Percentiles rank a stretch among this genome's conserved stretches.
These are phyloP conservation scores for Penicillium subrubescens DNA, from an alignment of 495 filamentous ascomycete species.

Conservation along the genomic window DNA sequence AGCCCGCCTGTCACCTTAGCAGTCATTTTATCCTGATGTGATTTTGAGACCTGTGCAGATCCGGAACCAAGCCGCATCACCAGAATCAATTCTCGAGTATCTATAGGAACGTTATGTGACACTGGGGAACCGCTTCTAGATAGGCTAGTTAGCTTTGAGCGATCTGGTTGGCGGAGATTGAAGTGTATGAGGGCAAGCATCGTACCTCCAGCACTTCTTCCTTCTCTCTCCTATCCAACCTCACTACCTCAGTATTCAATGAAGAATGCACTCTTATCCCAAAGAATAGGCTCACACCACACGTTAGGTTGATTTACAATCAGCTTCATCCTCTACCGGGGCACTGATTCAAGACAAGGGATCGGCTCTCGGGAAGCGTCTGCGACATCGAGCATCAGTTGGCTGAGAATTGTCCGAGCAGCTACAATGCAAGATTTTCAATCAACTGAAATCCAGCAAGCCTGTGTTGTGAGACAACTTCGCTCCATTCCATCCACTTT, in stretches of 20 bases:
- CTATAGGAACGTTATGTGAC: neutral
- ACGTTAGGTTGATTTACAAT: slow-evolving; percentile 3
- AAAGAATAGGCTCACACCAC: neutral
- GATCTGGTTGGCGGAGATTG: neutral
- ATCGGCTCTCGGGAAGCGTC: slow-evolving; percentile 1
- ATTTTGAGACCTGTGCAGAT: too few species aligned
- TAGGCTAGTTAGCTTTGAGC: neutral
- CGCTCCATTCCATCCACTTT: too few species aligned
- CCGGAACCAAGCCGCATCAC: slow-evolving; percentile 1
- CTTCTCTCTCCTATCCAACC: slow-evolving; percentile 1
- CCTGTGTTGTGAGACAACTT: too few species aligned
- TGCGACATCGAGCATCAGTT: too few species aligned
- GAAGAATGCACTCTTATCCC: neutral
- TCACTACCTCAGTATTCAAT: neutral
- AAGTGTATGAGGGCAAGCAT: slow-evolving; percentile 2
- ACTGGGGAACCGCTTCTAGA: neutral
- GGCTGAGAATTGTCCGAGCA: too few species aligned
- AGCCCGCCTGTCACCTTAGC: neutral
- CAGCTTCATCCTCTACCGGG: slow-evolving; percentile 3
- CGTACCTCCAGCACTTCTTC: slow-evolving; percentile 3
- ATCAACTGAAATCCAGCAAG: too few species aligned
- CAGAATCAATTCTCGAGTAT: neutral
- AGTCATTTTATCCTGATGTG: neutral
- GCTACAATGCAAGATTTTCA: too few species aligned
- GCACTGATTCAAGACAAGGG: neutral